These are phyloP conservation scores for Colletotrichum lentis DNA, from an alignment of 2,329 filamentous ascomycete genomes.

Conservation along the genomic window DNA sequence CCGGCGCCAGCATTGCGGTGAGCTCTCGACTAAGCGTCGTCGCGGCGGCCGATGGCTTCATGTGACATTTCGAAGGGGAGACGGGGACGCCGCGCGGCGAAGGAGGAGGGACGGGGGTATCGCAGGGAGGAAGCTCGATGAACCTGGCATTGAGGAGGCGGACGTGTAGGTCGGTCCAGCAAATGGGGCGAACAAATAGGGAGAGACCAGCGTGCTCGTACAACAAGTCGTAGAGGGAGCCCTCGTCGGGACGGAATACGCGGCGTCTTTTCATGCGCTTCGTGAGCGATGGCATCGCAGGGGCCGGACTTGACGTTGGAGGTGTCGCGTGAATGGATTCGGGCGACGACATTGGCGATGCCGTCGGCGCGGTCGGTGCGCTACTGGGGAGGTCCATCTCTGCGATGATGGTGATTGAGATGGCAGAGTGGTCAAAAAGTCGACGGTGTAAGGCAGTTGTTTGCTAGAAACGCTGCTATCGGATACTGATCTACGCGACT, in stretches of 20 bases:
- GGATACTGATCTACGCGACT: constrained; percentile 38
- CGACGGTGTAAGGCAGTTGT: constrained; percentile 45
- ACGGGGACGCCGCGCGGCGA: constrained; percentile 42
- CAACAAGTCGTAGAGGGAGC: constrained; percentile 63
- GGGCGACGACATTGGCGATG: constrained; percentile 25
- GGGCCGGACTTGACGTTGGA: constrained; percentile 20
- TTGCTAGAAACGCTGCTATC: constrained; percentile 43
- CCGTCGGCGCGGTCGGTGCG: constrained; percentile 29
- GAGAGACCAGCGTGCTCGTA: constrained; percentile 56
- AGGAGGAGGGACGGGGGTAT: constrained; percentile 51
- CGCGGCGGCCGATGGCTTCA: constrained; percentile 54
- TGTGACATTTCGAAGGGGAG: constrained; percentile 49
- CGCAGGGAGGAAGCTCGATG: constrained; percentile 52
- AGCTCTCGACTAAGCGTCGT: constrained; percentile 55
- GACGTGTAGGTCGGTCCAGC: constrained; percentile 63
- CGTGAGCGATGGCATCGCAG: neutral
- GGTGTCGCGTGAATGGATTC: constrained; percentile 29
- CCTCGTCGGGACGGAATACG: constrained; percentile 53
- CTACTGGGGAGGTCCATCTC: constrained; percentile 34
- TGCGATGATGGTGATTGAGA: neutral
- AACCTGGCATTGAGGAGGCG: constrained; percentile 59
- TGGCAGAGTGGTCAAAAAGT: constrained; percentile 34
- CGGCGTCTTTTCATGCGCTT: constrained; percentile 44
- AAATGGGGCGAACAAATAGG: constrained; percentile 62
- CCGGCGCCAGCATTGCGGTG: constrained; percentile 52